Percentiles rank a stretch among this genome's conserved stretches.
Evolutionary conservation across 2,329 filamentous ascomycete species (phyloP).

Genomic region (Paecilomyces sp.): DNA sequence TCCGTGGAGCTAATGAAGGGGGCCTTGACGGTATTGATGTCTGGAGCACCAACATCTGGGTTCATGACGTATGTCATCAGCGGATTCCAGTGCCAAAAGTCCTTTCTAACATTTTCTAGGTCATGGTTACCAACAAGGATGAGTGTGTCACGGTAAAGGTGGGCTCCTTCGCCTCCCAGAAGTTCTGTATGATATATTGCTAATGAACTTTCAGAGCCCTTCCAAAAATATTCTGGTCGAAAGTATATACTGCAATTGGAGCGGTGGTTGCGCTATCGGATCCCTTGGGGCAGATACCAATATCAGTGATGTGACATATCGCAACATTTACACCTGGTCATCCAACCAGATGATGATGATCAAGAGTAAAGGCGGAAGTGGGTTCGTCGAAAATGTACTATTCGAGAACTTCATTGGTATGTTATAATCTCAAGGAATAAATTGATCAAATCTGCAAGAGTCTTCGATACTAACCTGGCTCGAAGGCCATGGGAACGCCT

Average conservation of each 20-base stretch:
- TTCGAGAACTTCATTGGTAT: conserved; percentile 51
- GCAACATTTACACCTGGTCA: conserved; percentile 52
- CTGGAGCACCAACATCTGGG: conserved; percentile 48
- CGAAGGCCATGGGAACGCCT: conserved; percentile 51
- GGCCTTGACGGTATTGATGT: conserved; percentile 53
- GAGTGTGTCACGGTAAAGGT: conserved; percentile 53
- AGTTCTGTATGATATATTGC: neutral
- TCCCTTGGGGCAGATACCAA: conserved; percentile 44
- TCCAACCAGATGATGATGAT: conserved; percentile 59
- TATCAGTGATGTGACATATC: conserved; percentile 48
- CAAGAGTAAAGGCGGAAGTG: conserved; percentile 53
- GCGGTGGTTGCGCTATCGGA: conserved; percentile 53
- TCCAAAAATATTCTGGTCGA: conserved; percentile 51
- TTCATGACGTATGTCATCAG: conserved; percentile 43
- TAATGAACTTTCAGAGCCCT: conserved; percentile 28
- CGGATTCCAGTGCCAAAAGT: conserved; percentile 5
- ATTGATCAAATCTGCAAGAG: neutral
- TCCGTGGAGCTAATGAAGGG: conserved; percentile 46
- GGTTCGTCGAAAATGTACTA: conserved; percentile 42
- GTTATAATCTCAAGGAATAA: too few species aligned
- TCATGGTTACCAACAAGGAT: conserved; percentile 57
- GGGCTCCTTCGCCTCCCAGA: conserved; percentile 2
- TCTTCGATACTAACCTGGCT: neutral
- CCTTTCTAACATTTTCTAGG: conserved; percentile 8
- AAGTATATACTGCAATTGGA: conserved; percentile 56